A percentile compares a stretch with the other conserved stretches of the same genome.
Evolutionary conservation across 176 grass and related monocot species (phyloP).

Genomic region (Thalia dealbata): DNA sequence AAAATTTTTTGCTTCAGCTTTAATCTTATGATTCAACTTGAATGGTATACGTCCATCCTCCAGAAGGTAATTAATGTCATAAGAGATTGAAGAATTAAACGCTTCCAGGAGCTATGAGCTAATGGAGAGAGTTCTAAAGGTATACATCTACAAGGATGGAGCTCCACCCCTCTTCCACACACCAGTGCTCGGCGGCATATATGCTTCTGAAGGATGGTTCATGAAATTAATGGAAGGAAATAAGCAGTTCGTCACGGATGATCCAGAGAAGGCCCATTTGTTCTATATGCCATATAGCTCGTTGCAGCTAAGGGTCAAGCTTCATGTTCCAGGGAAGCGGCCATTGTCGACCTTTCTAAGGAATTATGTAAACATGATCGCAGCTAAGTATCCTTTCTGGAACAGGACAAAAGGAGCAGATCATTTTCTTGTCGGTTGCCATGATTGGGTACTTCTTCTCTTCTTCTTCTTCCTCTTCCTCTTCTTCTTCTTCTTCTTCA

Average conservation of each 20-base stretch:
- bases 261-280: constrained; percentile 56
- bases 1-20: too few relatives aligned
- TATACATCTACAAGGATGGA: constrained; percentile 84
- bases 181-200: constrained; percentile 69
- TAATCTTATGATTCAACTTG: too few relatives aligned
- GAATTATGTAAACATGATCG: constrained; percentile 64
- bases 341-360: constrained; percentile 64
- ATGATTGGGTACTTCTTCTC: constrained; percentile 76
- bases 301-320: constrained; percentile 47
- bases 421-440: constrained; percentile 91
- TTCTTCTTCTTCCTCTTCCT: not conserved
- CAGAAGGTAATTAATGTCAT: too few relatives aligned
- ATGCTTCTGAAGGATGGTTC: constrained; percentile 92
- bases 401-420: constrained; percentile 78
- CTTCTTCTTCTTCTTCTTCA: not conserved
- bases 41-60: too few relatives aligned
- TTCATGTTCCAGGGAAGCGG: constrained; percentile 64
- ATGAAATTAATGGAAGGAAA: constrained; percentile 80
- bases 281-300: constrained; percentile 82
- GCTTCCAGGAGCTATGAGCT: constrained; percentile 97
- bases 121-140: constrained; percentile 73
- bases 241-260: constrained; percentile 53
- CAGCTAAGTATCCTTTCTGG: constrained; percentile 69
- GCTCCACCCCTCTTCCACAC: constrained; percentile 70
- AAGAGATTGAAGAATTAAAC: too few relatives aligned